Evolutionary conservation across 768 basidiomycete genomes (phyloP).

Genomic region (Macrocybe gigantea): DNA sequence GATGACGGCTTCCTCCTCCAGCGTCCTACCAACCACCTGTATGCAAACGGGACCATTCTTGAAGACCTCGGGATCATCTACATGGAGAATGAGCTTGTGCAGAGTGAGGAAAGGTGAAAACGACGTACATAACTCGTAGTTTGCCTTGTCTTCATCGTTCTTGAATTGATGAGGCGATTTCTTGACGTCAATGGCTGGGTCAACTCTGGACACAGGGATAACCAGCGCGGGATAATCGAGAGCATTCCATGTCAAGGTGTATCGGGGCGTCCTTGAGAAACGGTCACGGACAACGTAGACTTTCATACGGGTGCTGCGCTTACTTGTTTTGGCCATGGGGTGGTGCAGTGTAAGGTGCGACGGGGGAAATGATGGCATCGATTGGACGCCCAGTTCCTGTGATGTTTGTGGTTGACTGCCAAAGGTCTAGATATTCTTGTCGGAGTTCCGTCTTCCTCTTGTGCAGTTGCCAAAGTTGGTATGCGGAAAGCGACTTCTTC

Average conservation of each 20-base stretch:
- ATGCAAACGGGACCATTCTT: conserved; percentile 56
- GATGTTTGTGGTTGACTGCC: conserved; percentile 42
- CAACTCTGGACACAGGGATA: conserved; percentile 61
- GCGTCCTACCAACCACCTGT: conserved; percentile 62
- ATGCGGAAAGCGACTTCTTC: conserved; percentile 26
- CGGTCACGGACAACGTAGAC: conserved; percentile 2
- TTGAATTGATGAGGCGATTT: conserved; percentile 41
- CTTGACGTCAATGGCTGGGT: conserved; percentile 46
- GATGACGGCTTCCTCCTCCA: conserved; percentile 74
- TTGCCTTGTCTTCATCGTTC: conserved; percentile 37
- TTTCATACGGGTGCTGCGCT: conserved; percentile 7
- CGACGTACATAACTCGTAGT: conserved; percentile 50
- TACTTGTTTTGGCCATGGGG: conserved; percentile 59
- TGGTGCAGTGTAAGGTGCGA: conserved; percentile 51
- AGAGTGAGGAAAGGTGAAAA: neutral
- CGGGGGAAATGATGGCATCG: conserved; percentile 69
- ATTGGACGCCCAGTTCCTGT: conserved; percentile 71
- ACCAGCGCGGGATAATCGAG: conserved; percentile 58
- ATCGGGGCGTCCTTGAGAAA: conserved; percentile 36
- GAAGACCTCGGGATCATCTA: conserved; percentile 55
- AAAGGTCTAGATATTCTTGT: conserved; percentile 53
- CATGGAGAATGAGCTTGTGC: neutral
- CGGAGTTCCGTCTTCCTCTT: conserved; percentile 43
- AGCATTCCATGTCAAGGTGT: conserved; percentile 61
- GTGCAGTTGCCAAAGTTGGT: conserved; percentile 67